phyloP scores from a whole-genome alignment of 2,329 filamentous ascomycete genomes.

The Cercospora brassicicola region DNA sequence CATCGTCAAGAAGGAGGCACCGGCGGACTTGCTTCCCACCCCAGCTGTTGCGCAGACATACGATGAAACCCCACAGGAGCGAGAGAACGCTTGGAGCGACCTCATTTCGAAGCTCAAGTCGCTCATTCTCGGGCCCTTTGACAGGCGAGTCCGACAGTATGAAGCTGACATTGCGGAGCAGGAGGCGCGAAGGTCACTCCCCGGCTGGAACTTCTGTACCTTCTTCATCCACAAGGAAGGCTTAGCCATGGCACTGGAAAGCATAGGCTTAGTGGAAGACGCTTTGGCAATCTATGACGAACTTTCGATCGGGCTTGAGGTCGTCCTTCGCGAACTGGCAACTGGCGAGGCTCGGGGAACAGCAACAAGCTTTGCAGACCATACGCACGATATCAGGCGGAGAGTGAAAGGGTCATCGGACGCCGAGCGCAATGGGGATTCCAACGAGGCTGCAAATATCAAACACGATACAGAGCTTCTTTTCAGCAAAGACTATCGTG shows the following conservation, averaged over 20 bases:
- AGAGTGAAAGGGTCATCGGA: constrained; percentile 28
- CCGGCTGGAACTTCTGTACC: constrained; percentile 98
- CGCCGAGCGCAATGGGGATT: constrained; percentile 23
- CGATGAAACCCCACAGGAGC: constrained; percentile 71
- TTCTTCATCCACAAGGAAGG: constrained; percentile 98
- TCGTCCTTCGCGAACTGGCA: constrained; percentile 73
- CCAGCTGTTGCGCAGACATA: constrained; percentile 53
- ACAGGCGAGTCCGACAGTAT: constrained; percentile 86
- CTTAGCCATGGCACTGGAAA: constrained; percentile 89
- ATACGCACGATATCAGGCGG: constrained; percentile 66
- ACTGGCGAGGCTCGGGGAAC: constrained; percentile 62
- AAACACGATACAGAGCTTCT: constrained; percentile 24
- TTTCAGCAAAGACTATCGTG: constrained; percentile 74
- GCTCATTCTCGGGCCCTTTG: constrained; percentile 84
- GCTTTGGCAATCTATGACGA: constrained; percentile 94
- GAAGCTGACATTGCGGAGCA: constrained; percentile 97
- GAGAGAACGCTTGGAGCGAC: constrained; percentile 79
- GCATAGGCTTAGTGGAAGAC: constrained; percentile 92
- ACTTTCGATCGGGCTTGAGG: constrained; percentile 81
- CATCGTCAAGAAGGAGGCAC: constrained; percentile 56
- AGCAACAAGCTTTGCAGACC: constrained; percentile 68
- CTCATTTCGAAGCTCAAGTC: constrained; percentile 83
- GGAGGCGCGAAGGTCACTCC: constrained; percentile 79
- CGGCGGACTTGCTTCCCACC: constrained; percentile 49
- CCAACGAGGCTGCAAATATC: constrained; percentile 19